Evolutionary conservation across 768 basidiomycete species (phyloP), one percentile per base, ranked within the genome.

Genomic region (Cubamyces lactineus): DNA sequence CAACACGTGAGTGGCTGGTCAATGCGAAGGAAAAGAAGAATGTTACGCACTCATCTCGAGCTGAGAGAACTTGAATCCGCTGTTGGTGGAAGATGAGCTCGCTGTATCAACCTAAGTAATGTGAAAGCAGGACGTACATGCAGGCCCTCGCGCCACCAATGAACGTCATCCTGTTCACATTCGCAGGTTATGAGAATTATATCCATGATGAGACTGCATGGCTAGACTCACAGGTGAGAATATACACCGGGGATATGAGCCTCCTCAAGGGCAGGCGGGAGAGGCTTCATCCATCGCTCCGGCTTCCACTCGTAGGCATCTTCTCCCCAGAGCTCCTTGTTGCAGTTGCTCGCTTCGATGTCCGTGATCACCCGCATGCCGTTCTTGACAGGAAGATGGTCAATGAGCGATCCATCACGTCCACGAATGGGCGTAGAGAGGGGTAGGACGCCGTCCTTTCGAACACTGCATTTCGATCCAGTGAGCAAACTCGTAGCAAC

Each of bases 401-500:
- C 68, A 7, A 80, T 74, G 0, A 64, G 67, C 51, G 74, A 65
- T 0, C 83, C 83, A 0, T 77, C 68, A 0, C 70, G 61, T 0
- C 80, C 81, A 11, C 65, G 70, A 21, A 86, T 65, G 5, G 84
- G 83, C 0, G 68, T 68, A 19, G 73, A 76, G n/a, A 88, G 77
- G 0, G 86, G 86, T 5, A 89, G 78, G 2, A 83, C 68, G 63
- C 86, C 84, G 66, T 88, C 85, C 40, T 59, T 46, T 30, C 6
- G 16, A 1, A 43, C 57, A 12, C 69, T 65, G 51, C 62, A 34
- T 6, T 11, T 7, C 34, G 5, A 7, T 1, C 8, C 16, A 8
- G 30, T 19, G 5, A 34, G 16, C 17, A 19, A 4, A 1, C 8
- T 1, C 2, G 3, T 16, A 17, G 34, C 34, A 1, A 34, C 34